Base-by-base conservation (phyloP, 805 yeast genomes). In the Wickerhamiella musiphila region DNA sequence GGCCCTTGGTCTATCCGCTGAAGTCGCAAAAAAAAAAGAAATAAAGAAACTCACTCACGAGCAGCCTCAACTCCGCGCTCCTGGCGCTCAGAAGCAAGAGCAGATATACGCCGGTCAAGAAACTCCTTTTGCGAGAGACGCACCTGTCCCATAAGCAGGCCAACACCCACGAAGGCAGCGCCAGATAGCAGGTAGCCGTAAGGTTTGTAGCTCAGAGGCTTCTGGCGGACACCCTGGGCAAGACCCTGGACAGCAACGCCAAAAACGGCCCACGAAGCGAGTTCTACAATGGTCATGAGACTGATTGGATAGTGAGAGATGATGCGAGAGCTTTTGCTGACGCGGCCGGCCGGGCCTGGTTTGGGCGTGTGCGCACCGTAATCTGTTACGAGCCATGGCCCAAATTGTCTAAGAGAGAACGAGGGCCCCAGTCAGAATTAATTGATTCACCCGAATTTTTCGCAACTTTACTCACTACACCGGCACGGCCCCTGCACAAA, bases 191-290 rank as follows among this genome's bases (percentile, higher is more conserved):
- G 43, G 43, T 41, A 52, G 31, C 53, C 57, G 23, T 36, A 31
- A 14, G 56, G 58, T 40, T 41, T 51, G 48, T 46, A 51, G 30
- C 42, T 47, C 38, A 47, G 44, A 11, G 57, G 57, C 41, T 48
- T 53, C 37, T 42, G 52, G 26, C 50, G 54, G 26, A 48, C 36
- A 29, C 51, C 59, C 45, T 51, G 51, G 13, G 55, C 50, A 11
- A 48, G 39, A 19, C 48, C 54, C 34, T 45, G 48, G 10, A 41
- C 47, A 29, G 35, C 29, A 10, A 37, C 46, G 29, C 44, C 44
- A 26, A 40, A 31, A 14, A 46, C 40, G 24, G 42, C 48, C 49
- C 49, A 45, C 3, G 46, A 39, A 14, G 47, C 47, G 21, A 44
- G 41, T 23, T 44, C 44, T 7, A 40, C 28, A 26, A 40, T 18